Evolutionary conservation across 495 filamentous ascomycete species (phyloP).

Genomic region (Pyrenula massariospora): DNA sequence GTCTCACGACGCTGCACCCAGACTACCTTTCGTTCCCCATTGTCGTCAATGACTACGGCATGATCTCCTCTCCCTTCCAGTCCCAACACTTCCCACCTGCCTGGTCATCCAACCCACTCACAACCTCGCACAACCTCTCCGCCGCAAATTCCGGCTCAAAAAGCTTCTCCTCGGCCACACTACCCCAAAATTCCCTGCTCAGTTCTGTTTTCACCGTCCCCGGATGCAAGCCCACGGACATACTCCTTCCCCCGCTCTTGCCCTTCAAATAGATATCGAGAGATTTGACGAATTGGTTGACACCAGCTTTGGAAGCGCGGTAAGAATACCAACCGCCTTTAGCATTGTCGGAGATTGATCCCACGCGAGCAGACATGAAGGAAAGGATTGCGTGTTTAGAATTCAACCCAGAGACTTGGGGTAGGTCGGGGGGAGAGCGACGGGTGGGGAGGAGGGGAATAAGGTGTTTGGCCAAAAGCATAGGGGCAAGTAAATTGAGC

Average conservation of each 20-base stretch:
- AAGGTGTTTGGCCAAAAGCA: conserved; percentile 69
- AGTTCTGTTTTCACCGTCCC: conserved; percentile 72
- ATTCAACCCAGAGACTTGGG: conserved; percentile 2
- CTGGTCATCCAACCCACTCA: conserved; percentile 27
- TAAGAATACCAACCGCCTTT: conserved; percentile 70
- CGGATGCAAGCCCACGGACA: conserved; percentile 65
- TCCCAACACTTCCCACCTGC: conserved; percentile 64
- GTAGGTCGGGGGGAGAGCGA: conserved; percentile 12
- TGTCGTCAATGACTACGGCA: too few species aligned
- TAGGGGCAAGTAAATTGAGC: conserved; percentile 60
- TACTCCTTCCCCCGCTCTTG: conserved; percentile 38
- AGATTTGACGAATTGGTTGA: conserved; percentile 58
- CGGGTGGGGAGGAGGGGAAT: conserved; percentile 49
- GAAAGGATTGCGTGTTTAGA: conserved; percentile 47
- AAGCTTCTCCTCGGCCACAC: conserved; percentile 44
- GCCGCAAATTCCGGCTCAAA: conserved; percentile 52
- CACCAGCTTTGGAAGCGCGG: conserved; percentile 58
- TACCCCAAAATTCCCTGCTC: conserved; percentile 59
- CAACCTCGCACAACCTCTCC: conserved; percentile 43
- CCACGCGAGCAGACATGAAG: conserved; percentile 66
- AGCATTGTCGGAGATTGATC: conserved; percentile 56
- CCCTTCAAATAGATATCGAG: conserved; percentile 57
- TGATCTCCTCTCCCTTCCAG: conserved; percentile 61
- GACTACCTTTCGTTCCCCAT: too few species aligned
- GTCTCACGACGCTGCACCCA: too few species aligned